Base-by-base conservation (phyloP, 2,329 filamentous ascomycete genomes). In the Fusarium sp. region DNA sequence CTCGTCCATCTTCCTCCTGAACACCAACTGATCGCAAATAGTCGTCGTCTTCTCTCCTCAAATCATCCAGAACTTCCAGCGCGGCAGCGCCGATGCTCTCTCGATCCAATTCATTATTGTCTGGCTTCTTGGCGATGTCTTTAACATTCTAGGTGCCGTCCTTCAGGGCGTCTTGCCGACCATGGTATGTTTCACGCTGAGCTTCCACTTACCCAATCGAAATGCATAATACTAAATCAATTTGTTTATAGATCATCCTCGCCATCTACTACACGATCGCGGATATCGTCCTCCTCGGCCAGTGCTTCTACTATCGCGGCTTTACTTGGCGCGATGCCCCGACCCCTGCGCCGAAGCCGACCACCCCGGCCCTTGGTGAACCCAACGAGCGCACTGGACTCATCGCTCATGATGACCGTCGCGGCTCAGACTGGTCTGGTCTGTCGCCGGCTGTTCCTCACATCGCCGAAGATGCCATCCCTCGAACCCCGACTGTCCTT, bases 41-140 rank as follows among this genome's bases (percentile, higher is more conserved):
- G 92, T 98, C 59, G 93, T 98, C 36, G 96, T 99, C 60, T 99
- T 97, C 82, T 96, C 93, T 1, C 96, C 96, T 3, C 96, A 99
- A 74, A 97, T 99, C 73, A 91, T 97, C 73, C 93, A 97, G 76
- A 97, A 97, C 77, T 97, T 97, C 82, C 90, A 90, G 67, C 88
- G 94, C 57, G 84, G 88, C 70, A 97, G 92, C 40, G 93, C 94
- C 60, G 93, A 97, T 77, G 95, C 94, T 4, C 85, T 98, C 2
- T 97, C 93, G 1, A 87, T 97, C 15, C 91, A 95, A 57, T 99
- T 98, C 82, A 89, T 98, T 76, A 90, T 97, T 63, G 88, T 97
- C 74, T 99, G 96, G 96, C 86, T 97, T 3, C 85, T 91, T 2
- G 96, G 96, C 53, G 96, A 99, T 89, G 90, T 97, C 70, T 97